Percentiles rank a stretch among this genome's conserved stretches.
These are phyloP conservation scores for Suillus lakei DNA, from an alignment of 768 basidiomycete genomes.

Conservation along the genomic window DNA sequence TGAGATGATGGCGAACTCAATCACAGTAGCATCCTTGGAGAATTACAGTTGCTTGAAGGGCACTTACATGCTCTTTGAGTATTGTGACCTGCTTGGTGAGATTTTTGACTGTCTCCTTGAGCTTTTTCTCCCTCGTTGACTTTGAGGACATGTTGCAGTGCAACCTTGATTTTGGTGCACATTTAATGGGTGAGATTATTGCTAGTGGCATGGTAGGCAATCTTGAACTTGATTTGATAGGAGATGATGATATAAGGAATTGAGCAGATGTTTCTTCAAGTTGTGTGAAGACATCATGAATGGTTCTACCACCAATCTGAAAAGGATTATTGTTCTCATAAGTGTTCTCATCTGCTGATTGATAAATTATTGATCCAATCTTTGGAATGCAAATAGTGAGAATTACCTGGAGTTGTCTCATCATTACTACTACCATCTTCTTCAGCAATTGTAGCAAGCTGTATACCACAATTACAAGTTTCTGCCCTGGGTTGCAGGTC, in stretches of 20 bases:
- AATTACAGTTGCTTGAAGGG: too few relatives aligned
- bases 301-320: background rate
- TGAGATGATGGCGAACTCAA: too few relatives aligned
- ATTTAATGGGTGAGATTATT: conserved; percentile 4
- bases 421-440: background rate
- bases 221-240: background rate
- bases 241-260: conserved; percentile 14
- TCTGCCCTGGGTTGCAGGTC: background rate
- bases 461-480: background rate
- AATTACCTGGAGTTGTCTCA: background rate
- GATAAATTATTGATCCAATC: background rate
- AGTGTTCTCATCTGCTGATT: background rate
- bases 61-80: too few relatives aligned
- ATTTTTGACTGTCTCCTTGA: too few relatives aligned
- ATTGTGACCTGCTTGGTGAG: too few relatives aligned
- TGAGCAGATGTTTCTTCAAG: conserved; percentile 14
- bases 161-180: too few relatives aligned
- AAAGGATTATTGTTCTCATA: background rate
- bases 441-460: background rate
- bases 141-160: too few relatives aligned
- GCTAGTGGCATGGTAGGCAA: background rate
- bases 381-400: background rate
- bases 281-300: background rate
- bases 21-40: too few relatives aligned
- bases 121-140: too few relatives aligned